Percentiles rank a stretch among this genome's conserved stretches.
phyloP scores from a whole-genome alignment of 2,329 filamentous ascomycete species.

The Fusarium sp. region DNA sequence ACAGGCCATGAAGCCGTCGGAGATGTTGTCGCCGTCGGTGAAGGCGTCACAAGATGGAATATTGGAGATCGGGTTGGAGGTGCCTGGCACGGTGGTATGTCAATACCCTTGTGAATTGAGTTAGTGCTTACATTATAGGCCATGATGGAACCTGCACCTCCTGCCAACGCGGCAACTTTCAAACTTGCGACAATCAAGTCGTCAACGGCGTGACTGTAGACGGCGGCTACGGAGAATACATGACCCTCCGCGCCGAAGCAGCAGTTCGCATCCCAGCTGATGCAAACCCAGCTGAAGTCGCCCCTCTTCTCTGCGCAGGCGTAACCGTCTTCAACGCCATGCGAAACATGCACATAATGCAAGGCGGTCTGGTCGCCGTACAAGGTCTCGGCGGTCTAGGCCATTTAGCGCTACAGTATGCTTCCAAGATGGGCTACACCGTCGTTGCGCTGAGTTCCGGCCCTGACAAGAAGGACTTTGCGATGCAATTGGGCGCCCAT shows the following conservation, averaged over 20 bases:
- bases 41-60: conserved; percentile 66
- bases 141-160: conserved; percentile 70
- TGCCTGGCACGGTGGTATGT: conserved; percentile 48
- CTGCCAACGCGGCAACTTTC: conserved; percentile 72
- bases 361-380: conserved; percentile 63
- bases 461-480: conserved; percentile 74
- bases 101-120: accelerated
- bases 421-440: conserved; percentile 78
- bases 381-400: conserved; percentile 81
- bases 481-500: conserved; percentile 57
- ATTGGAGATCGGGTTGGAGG: conserved; percentile 73
- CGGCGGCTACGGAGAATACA: conserved; percentile 76
- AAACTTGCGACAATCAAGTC: conserved; percentile 71
- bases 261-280: conserved; percentile 64
- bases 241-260: conserved; percentile 68
- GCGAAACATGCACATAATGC: conserved; percentile 62
- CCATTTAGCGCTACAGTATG: conserved; percentile 81
- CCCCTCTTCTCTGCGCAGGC: conserved; percentile 73
- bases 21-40: conserved; percentile 69
- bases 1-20: conserved; percentile 80
- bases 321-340: conserved; percentile 73
- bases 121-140: conserved; percentile 48
- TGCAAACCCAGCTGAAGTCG: conserved; percentile 62
- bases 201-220: conserved; percentile 74
- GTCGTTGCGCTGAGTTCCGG: conserved; percentile 75